These are phyloP conservation scores for Ophiostoma fasciatum DNA, from an alignment of 2,329 filamentous ascomycete species.

Conservation along the genomic window DNA sequence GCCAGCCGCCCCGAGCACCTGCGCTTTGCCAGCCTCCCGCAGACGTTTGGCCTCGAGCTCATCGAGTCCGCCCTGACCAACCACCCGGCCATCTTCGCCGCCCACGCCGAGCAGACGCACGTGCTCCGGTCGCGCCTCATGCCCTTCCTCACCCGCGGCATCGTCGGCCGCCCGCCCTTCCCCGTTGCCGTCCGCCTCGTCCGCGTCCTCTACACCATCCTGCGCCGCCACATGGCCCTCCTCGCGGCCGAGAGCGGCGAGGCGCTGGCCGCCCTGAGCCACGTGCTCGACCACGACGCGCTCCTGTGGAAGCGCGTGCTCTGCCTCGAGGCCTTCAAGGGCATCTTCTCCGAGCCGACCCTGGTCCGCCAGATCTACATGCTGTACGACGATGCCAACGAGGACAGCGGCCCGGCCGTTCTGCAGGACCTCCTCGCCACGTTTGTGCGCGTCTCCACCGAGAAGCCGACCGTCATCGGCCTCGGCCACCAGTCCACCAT, in stretches of 20 bases:
- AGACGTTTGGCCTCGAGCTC: slow-evolving; percentile 76
- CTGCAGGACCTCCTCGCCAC: slow-evolving; percentile 71
- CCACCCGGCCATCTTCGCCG: slow-evolving; percentile 64
- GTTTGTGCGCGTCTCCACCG: slow-evolving; percentile 83
- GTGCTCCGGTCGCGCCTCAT: slow-evolving; percentile 65
- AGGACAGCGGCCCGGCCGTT: slow-evolving; percentile 57
- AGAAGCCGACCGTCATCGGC: slow-evolving; percentile 80
- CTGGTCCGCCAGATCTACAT: slow-evolving; percentile 68
- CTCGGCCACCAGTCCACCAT: slow-evolving; percentile 79
- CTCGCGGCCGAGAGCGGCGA: slow-evolving; percentile 70
- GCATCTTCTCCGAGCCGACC: slow-evolving; percentile 67
- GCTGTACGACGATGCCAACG: slow-evolving; percentile 63
- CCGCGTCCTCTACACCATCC: slow-evolving; percentile 67
- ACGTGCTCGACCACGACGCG: slow-evolving; percentile 77
- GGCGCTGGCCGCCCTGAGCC: slow-evolving; percentile 65
- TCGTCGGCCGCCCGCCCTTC: slow-evolving; percentile 69
- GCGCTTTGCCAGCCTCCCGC: slow-evolving; percentile 59
- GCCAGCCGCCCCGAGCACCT: slow-evolving; percentile 73
- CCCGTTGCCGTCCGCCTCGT: slow-evolving; percentile 68
- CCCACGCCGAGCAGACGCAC: slow-evolving; percentile 66
- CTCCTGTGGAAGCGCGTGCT: slow-evolving; percentile 74
- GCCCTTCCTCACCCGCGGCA: slow-evolving; percentile 63
- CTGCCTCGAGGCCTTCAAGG: slow-evolving; percentile 81
- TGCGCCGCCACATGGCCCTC: slow-evolving; percentile 63
- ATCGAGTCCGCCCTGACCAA: slow-evolving; percentile 84